Evolutionary conservation across 371 early-diverging fungal genomes (phyloP).

Genomic region (Saksenaea vasiformis): DNA sequence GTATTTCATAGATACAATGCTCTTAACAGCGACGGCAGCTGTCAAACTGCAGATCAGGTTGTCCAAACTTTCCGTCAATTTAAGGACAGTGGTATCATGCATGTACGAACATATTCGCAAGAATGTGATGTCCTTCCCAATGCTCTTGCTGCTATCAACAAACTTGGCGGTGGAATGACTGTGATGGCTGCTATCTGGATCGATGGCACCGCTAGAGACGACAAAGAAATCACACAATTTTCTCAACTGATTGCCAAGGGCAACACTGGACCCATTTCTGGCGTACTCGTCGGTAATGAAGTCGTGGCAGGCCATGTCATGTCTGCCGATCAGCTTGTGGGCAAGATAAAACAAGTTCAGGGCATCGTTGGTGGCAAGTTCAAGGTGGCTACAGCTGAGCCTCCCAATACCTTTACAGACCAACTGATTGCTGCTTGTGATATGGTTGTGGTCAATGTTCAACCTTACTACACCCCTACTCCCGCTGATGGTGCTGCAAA

Average conservation of each 20-base stretch:
- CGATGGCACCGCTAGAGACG: slow-evolving; percentile 31
- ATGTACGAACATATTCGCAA: slow-evolving; percentile 51
- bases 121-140: slow-evolving; percentile 44
- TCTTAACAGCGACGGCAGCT: slow-evolving; percentile 33
- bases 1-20: slow-evolving; percentile 25
- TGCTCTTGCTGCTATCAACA: slow-evolving; percentile 34
- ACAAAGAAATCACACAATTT: slow-evolving; percentile 32
- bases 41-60: slow-evolving; percentile 31
- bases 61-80: slow-evolving; percentile 23
- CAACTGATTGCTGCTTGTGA: slow-evolving; percentile 45
- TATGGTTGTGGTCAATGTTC: slow-evolving; percentile 53
- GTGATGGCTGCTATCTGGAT: slow-evolving; percentile 52
- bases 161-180: slow-evolving; percentile 34
- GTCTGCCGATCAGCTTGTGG: slow-evolving; percentile 21
- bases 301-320: slow-evolving; percentile 28
- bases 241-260: slow-evolving; percentile 6
- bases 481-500: slow-evolving; percentile 28
- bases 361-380: slow-evolving; percentile 21
- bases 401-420: slow-evolving; percentile 32
- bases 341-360: slow-evolving; percentile 51
- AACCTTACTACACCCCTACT: slow-evolving; percentile 56
- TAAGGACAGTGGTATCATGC: slow-evolving; percentile 31
- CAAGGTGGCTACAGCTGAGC: slow-evolving; percentile 59
- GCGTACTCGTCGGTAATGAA: slow-evolving; percentile 50
- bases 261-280: slow-evolving; percentile 25